Evolutionary conservation across 805 yeast genomes (phyloP), one percentile per base, ranked within the genome.

Genomic region (Hanseniaspora thailandica): DNA sequence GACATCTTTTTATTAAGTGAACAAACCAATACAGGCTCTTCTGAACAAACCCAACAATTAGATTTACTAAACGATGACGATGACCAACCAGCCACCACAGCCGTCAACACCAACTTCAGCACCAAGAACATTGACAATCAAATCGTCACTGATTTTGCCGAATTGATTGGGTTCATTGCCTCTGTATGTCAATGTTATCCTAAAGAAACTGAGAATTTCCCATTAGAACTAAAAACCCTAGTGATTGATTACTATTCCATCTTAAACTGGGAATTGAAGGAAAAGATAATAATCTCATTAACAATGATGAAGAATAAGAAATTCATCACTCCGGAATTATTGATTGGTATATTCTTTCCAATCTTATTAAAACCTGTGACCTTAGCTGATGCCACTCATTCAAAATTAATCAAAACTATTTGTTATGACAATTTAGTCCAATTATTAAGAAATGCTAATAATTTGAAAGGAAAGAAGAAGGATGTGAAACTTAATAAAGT

Each of bases 171-270:
- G 0, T 90, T 93, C 64, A 82, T 93, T 45, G 77, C 95, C 17
- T 97, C 95, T 45, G 96, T 93, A 47, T 86, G 96, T 64, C 70
- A 78, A 12, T 88, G 96, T 60, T 93, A 81, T 63, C 96, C 97
- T 5, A 79, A 82, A 57, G 95, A 90, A 59, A 90, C 98, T 1
- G 79, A 78, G 4, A 75, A 74, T 38, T 93, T 86, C 63, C 97
- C 98, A 0, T 75, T 77, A 17, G 97, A 90, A 63, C 69, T 93
- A 60, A 80, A 80, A 60, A 72, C 72, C 35, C 70, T 93, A 55
- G 70, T 93, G 35, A 62, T 77, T 7, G 82, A 78, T 56, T 86
- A 87, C 66, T 96, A 90, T 68, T 77, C 83, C 59, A 86, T 81
- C 54, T 75, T 93, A 59, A 76, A 86, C 13, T 83, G 88, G n/a